Conservation (phyloP, 2,329 filamentous ascomycete genomes). For the Aspergillus pseudonomiae region DNA sequence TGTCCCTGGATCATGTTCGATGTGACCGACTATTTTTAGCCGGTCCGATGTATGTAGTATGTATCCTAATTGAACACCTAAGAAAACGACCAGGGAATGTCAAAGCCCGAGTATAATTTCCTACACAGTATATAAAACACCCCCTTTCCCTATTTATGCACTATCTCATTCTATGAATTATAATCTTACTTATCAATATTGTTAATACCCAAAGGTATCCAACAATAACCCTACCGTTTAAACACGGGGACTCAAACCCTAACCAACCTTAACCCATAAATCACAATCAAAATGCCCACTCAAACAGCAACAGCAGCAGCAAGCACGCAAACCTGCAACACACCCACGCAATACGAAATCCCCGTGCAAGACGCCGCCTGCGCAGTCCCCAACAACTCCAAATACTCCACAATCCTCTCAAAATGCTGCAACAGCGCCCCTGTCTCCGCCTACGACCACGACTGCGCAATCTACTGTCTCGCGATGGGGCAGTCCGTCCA, state of each 20-base stretch:
- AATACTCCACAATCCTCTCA: constrained; percentile 22
- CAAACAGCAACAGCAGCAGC: constrained; percentile 15
- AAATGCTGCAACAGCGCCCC: constrained; percentile 24
- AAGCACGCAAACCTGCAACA: constrained; percentile 19
- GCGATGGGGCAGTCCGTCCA: constrained; percentile 27
- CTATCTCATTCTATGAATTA: not conserved
- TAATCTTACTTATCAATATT: not conserved
- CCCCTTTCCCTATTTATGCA: not conserved
- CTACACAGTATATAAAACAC: not conserved
- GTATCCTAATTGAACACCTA: not conserved
- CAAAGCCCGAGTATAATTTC: not conserved
- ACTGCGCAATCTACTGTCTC: constrained; percentile 28
- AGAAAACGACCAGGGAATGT: not conserved
- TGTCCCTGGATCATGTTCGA: not conserved
- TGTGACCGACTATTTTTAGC: not conserved
- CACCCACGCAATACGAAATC: constrained; percentile 26
- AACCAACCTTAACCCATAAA: not conserved
- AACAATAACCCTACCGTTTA: not conserved
- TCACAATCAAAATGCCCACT: constrained; percentile 2
- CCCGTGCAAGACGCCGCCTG: constrained; percentile 30
- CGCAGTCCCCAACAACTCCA: constrained; percentile 25
- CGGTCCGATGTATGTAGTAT: not conserved
- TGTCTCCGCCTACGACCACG: constrained; percentile 23
- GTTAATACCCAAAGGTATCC: not conserved
- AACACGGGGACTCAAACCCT: not conserved